Evolutionary conservation across 768 basidiomycete species (phyloP).

Genomic region (Naganishia onofrii): DNA sequence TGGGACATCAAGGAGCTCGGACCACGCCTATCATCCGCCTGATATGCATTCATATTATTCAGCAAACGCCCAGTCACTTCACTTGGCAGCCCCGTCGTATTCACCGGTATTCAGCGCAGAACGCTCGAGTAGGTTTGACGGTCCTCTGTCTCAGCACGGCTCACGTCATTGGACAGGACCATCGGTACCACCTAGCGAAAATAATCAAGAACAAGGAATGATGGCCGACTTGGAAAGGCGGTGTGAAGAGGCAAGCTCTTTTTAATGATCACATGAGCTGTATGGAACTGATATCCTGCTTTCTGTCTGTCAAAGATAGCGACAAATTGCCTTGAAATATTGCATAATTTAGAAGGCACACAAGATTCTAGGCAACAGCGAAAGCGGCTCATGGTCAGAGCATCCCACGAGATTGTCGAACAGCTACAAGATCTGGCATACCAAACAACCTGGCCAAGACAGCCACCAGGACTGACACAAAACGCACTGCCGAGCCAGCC

Average conservation of each 20-base stretch:
- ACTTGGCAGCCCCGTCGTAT: neutral
- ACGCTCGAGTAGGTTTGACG: neutral
- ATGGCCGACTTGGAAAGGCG: neutral
- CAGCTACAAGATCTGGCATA: constrained; percentile 1
- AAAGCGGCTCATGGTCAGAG: neutral
- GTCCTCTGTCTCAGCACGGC: neutral
- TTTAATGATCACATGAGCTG: too few species aligned
- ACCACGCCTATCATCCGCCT: neutral
- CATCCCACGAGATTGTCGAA: constrained; percentile 3
- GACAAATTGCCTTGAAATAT: neutral
- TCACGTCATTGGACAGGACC: neutral
- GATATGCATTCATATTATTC: neutral
- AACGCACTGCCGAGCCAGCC: neutral
- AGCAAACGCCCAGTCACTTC: neutral
- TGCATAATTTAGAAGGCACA: constrained; percentile 5
- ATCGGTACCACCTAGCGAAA: neutral
- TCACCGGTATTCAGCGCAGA: neutral
- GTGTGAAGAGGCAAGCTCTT: constrained; percentile 13
- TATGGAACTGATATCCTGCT: neutral
- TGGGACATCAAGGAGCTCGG: neutral
- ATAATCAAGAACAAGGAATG: neutral
- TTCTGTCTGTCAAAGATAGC: neutral
- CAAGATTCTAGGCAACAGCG: constrained; percentile 2
- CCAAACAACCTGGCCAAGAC: neutral
- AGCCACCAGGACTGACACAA: neutral